Evolutionary conservation across 805 yeast genomes (phyloP).

Genomic region (Zygotorulaspora danielsina): DNA sequence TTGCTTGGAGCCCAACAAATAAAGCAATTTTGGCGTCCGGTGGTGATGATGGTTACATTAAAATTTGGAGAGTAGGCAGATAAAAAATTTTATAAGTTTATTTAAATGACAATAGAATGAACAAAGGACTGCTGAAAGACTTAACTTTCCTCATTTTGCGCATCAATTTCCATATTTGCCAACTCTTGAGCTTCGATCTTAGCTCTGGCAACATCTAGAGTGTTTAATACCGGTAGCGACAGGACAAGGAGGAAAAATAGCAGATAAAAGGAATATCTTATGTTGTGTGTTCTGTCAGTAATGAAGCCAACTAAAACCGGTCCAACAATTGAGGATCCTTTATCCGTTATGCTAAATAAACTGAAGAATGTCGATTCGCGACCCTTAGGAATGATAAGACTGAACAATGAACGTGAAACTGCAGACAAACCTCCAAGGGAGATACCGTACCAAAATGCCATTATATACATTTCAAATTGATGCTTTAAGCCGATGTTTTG

Average conservation of each 20-base stretch:
- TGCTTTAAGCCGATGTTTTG: slow-evolving; percentile 53
- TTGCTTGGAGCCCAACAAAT: slow-evolving; percentile 60
- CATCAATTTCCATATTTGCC: slow-evolving; percentile 16
- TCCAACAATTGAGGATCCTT: slow-evolving; percentile 72
- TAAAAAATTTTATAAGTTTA: slow-evolving; percentile 6
- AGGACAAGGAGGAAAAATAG: slow-evolving; percentile 49
- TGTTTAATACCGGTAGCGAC: slow-evolving; percentile 53
- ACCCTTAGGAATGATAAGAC: slow-evolving; percentile 68
- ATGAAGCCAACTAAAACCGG: slow-evolving; percentile 69
- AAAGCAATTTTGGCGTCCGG: slow-evolving; percentile 68
- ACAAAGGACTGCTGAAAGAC: background rate
- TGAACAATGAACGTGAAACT: slow-evolving; percentile 61
- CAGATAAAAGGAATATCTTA: slow-evolving; percentile 67
- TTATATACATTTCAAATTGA: slow-evolving; percentile 60
- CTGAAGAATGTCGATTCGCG: slow-evolving; percentile 74
- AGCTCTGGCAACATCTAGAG: slow-evolving; percentile 61
- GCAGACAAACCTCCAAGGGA: slow-evolving; percentile 72
- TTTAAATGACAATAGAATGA: background rate
- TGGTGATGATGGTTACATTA: slow-evolving; percentile 73
- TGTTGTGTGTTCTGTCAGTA: slow-evolving; percentile 68
- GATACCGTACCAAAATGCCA: slow-evolving; percentile 73
- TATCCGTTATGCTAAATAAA: slow-evolving; percentile 71
- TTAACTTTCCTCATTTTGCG: background rate
- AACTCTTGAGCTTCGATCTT: slow-evolving; percentile 47
- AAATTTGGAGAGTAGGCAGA: slow-evolving; percentile 56